Base-by-base conservation (phyloP, 192 early-diverging fungal species). In the Geranomyces variabilis region DNA sequence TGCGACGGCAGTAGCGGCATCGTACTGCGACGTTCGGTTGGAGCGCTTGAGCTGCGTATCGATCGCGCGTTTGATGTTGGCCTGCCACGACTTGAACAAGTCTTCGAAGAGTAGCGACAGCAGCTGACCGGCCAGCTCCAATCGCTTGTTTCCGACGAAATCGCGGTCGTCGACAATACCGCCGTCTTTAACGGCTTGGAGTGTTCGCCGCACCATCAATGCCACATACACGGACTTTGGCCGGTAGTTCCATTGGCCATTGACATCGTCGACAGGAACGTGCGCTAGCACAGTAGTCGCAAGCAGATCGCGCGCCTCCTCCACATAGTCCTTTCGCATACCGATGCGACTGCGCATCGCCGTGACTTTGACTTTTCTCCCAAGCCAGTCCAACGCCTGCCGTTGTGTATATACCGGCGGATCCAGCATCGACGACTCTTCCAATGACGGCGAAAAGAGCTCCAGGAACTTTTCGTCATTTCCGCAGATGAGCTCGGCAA, bases 71-170 rank as follows among this genome's bases (percentile, higher is more conserved):
- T 99, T 96, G 66, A 99, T 79, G 63, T 91, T 89, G 21, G 84
- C 80, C 70, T 90, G 93, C 83, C 93, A 97, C 12, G 89, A 88
- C 76, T 99, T 99, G 85, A 99, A 99, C 71, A 95, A 81, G 88
- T 99, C 96, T 77, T 99, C 96, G 70, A 99, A 99, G 41, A 99
- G 79, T 21, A 99, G 88, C 7, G 93, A 92, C 0, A 99, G 81
- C 58, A 99, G 79, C 67, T 96, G 93, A 29, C 96, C 96, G 34
- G 96, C 96, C 91, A 99, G 84, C 82, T 99, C 96, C 46, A 99
- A 77, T 76, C 96, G 88, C 80, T 99, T 99, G 87, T 99, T 99
- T 70, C 96, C 96, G 36, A 99, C 87, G 75, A 95, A 99, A 86
- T 99, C 96, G 70, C 94, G 90, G 83, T 99, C 95, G 78, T 99